Conservation (phyloP, 345 rosid species). For the Eucalyptus cloeziana region DNA sequence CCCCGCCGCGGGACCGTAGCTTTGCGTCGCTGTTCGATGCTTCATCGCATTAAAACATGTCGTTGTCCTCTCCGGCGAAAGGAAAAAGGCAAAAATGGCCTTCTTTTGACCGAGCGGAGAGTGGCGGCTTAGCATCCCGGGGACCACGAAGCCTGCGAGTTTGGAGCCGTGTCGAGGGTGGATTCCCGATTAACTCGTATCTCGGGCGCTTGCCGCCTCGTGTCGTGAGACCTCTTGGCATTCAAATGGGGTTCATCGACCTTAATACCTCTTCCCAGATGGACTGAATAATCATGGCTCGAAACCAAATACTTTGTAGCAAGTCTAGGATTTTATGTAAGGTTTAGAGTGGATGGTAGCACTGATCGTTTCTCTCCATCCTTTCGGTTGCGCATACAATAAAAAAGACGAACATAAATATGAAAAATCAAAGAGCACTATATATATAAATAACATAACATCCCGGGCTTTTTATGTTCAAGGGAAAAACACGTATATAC, state of each 20-base stretch:
- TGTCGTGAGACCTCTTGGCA: neutral
- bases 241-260: neutral
- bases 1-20: neutral
- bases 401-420: neutral
- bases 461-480: neutral
- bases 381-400: fast-evolving
- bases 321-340: too few relatives aligned
- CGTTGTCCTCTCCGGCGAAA: neutral
- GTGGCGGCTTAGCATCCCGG: too few relatives aligned
- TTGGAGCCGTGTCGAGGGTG: neutral
- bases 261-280: neutral
- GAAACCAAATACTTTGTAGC: too few relatives aligned
- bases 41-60: neutral
- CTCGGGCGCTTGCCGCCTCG: neutral
- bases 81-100: neutral
- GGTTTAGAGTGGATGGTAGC: too few relatives aligned
- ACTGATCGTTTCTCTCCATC: neutral
- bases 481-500: neutral
- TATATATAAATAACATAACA: neutral
- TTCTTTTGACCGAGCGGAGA: neutral
- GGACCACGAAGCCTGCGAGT: too few relatives aligned
- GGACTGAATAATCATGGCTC: too few relatives aligned
- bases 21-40: neutral
- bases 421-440: neutral
- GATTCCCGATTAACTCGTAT: fast-evolving